Base-by-base conservation (phyloP, 495 filamentous ascomycete species). In the Elaphomyces granulatus region DNA sequence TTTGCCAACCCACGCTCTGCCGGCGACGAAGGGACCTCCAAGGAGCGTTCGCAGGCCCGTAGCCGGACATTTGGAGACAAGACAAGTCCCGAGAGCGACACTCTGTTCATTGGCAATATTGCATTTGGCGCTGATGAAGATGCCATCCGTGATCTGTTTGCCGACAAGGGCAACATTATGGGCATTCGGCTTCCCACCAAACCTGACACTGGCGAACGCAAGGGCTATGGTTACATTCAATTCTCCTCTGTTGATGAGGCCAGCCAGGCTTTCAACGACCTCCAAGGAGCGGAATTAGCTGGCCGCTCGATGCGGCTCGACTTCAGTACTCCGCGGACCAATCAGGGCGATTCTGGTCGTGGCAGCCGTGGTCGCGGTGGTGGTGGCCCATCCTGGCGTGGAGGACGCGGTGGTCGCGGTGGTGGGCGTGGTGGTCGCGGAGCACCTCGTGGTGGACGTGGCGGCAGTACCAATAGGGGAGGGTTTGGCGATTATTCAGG, bases 211-310 rank as follows among this genome's bases (percentile, higher is more conserved):
- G 90, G 88, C 35, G 75, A 78, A 40, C 81, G 75, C 56, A 95
- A 96, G 75, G 90, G 90, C 39, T 96, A 92, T 58, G 92, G 83
- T 35, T 98, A 98, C 58, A 80, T 98, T 37, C 77, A 80, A 50
- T 94, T 83, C 68, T 59, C 63, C 31, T 83, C 79, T 9, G 62
- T 93, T 37, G 90, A 94, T 8, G 87, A 95, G 52, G 85, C 90
- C 39, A 81, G 79, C 62, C 60, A 61, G 40, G 90, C 81, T 19
- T 78, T 82, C 44, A 72, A 78, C 48, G 64, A 64, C n/a, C 77
- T 84, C 58, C 75, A 79, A 38, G 90, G 90, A 44, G 64, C 70
- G 43, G 72, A 81, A 32, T 68, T 96, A 45, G 75, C 72, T 48
- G 86, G 83, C 36, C 86, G 90, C 46, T 49, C 81, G 16, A 68